Evolutionary conservation across 805 yeast genomes (phyloP), one percentile per base, ranked within the genome.

Genomic region (Wickerhamiella lipophila): DNA sequence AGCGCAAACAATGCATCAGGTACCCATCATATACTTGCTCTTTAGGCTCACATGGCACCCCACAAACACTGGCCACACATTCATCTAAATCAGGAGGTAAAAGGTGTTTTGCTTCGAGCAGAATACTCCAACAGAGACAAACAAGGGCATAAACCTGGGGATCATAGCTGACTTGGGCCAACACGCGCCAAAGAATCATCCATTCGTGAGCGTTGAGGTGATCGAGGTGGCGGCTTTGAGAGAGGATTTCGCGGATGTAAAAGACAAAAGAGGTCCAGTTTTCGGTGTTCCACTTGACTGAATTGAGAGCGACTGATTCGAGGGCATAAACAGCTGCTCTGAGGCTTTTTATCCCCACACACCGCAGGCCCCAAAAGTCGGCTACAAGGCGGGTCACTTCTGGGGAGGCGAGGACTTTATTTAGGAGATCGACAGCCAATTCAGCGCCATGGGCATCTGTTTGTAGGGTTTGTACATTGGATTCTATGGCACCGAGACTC

Each of bases 131-230:
- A 19, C 47, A 44, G n/a, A 12, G 18, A 27, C 40, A 34, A 15
- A 26, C 47, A 18, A 12, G 9, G 9, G 41, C 19, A 25, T 15
- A 44, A 7, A 32, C n/a, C 26, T 44, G 47, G 7, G 38, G 40
- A 8, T 25, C n/a, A 32, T 18, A 35, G 7, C 26, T n/a, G 13
- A 44, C 47, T 11, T 22, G 8, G 16, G 26, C 19, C 13, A 34
- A 29, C 2, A 34, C 26, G 9, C 23, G 21, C 48, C 48, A 45
- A 9, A 36, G 6, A 7, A 23, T 11, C n/a, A 32, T 16, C 48
- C 48, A 45, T n/a, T 45, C 48, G 12, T 13, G 19, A 9, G 26
- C 15, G 26, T 36, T 36, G 27, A 45, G 42, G 34, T 45, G 48
- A 25, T 45, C 42, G 27, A 34, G n/a, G 22, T 36, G 48, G 6